phyloP scores from a whole-genome alignment of 331 rosid genomes.

The Rhamnella rubrinervis region DNA sequence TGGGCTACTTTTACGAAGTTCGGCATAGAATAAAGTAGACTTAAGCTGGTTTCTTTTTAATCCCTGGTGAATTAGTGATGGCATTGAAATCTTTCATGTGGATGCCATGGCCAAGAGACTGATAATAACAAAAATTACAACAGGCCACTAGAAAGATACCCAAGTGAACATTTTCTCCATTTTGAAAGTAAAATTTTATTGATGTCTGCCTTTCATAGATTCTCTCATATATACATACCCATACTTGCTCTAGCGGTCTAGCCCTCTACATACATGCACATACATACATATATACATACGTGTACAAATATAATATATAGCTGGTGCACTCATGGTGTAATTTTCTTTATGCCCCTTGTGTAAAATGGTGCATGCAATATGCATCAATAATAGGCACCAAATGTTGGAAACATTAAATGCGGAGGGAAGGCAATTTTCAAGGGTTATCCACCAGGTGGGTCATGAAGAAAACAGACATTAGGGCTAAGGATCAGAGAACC shows the following conservation, averaged over 20 bases:
- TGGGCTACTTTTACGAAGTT: slow-evolving; percentile 72
- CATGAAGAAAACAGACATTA: slow-evolving; percentile 12
- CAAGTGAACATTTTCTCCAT: slow-evolving; percentile 11
- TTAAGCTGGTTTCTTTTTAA: slow-evolving; percentile 10
- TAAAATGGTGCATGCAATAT: not conserved
- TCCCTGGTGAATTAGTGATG: slow-evolving; percentile 20
- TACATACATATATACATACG: too few species aligned
- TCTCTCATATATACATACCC: too few species aligned
- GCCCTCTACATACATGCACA: too few species aligned
- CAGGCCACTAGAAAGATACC: slow-evolving; percentile 18
- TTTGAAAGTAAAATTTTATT: slow-evolving; percentile 18
- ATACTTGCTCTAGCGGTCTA: too few species aligned
- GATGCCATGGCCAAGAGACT: slow-evolving; percentile 18
- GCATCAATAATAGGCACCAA: not conserved
- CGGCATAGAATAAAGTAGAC: slow-evolving; percentile 62
- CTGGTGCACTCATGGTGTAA: too few species aligned
- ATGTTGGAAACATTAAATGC: not conserved
- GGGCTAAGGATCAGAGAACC: slow-evolving; percentile 21
- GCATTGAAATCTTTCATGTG: slow-evolving; percentile 22
- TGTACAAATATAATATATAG: too few species aligned
- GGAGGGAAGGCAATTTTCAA: slow-evolving; percentile 2
- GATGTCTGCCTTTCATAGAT: not conserved
- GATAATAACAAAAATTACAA: slow-evolving; percentile 24
- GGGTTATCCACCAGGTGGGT: slow-evolving; percentile 28
- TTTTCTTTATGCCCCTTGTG: too few species aligned